Evolutionary conservation across 2,329 filamentous ascomycete species (phyloP).

Genomic region (Lasiodiplodia sp.): DNA sequence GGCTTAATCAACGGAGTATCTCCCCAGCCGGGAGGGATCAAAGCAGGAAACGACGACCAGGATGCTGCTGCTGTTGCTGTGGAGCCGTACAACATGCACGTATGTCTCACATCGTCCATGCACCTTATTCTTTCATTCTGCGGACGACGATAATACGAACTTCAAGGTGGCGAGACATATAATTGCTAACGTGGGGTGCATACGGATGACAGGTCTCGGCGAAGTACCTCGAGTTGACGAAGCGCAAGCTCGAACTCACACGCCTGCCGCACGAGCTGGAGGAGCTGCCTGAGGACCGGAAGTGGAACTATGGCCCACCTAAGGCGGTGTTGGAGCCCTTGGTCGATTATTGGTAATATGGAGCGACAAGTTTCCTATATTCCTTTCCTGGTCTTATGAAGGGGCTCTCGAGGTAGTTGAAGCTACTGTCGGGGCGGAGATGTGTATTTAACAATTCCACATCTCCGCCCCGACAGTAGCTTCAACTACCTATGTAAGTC

Average conservation of each 20-base stretch:
- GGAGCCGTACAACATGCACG: slow-evolving; percentile 64
- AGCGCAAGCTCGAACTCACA: slow-evolving; percentile 71
- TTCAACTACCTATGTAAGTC: no score
- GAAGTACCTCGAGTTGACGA: slow-evolving; percentile 72
- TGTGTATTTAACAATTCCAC: no score
- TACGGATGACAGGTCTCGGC: slow-evolving; percentile 63
- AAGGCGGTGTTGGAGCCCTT: slow-evolving; percentile 69
- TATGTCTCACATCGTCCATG: slow-evolving; percentile 46
- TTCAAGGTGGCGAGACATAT: not conserved
- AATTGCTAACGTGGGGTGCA: not conserved
- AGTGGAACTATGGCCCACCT: slow-evolving; percentile 64
- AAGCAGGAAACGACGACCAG: not conserved
- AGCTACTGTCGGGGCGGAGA: no score
- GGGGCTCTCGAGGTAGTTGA: no score
- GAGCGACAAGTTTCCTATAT: not conserved
- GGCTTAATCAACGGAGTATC: not conserved
- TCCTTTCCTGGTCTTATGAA: not conserved
- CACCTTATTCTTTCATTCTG: not conserved
- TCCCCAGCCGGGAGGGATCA: not conserved
- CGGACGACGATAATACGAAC: not conserved
- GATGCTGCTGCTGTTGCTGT: slow-evolving; percentile 2
- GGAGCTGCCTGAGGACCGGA: slow-evolving; percentile 54
- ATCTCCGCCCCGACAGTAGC: no score
- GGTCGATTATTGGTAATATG: slow-evolving; percentile 65
- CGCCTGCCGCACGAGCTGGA: slow-evolving; percentile 67